phyloP scores from a whole-genome alignment of 1,284 basidiomycete genomes.

The Pseudozyma flocculosa region DNA sequence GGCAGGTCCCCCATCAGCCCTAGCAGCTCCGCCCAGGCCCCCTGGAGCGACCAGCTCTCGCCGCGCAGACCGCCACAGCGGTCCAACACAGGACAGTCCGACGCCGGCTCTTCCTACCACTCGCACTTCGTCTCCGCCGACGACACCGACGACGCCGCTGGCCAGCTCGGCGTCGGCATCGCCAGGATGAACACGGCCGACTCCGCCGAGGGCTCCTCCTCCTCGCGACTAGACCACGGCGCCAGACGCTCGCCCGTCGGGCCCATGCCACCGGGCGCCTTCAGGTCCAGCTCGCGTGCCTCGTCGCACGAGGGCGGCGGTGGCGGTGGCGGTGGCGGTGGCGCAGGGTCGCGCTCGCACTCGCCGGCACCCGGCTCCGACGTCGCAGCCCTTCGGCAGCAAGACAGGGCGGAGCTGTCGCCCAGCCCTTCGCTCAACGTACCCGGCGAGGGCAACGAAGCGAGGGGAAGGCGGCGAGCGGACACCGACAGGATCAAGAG shows the following conservation, averaged over 20 bases:
- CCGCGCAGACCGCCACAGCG: conserved; percentile 4
- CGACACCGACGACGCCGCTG: not conserved
- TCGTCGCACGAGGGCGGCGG: too few species aligned
- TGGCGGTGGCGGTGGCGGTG: too few species aligned
- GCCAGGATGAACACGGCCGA: not conserved
- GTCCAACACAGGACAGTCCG: conserved; percentile 21
- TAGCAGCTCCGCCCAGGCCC: not conserved
- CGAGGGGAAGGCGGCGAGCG: conserved; percentile 7
- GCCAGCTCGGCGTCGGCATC: conserved; percentile 1
- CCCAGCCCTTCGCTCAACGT: not conserved
- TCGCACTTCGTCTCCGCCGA: conserved; percentile 3
- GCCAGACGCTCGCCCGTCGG: too few species aligned
- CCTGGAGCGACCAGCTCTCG: not conserved
- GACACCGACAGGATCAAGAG: conserved; percentile 40
- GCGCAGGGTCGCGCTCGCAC: not conserved
- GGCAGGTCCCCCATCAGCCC: not conserved
- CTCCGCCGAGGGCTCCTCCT: conserved; percentile 3
- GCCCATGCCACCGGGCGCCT: not conserved
- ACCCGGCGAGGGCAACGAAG: not conserved
- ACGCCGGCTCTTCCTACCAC: conserved; percentile 18
- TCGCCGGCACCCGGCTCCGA: not conserved
- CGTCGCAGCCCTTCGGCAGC: too few species aligned
- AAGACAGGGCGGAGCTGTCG: not conserved
- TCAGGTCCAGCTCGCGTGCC: not conserved
- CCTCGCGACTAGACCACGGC: too few species aligned